phyloP scores from a whole-genome alignment of 2,329 filamentous ascomycete genomes.

The Paraphaeosphaeria minitans region DNA sequence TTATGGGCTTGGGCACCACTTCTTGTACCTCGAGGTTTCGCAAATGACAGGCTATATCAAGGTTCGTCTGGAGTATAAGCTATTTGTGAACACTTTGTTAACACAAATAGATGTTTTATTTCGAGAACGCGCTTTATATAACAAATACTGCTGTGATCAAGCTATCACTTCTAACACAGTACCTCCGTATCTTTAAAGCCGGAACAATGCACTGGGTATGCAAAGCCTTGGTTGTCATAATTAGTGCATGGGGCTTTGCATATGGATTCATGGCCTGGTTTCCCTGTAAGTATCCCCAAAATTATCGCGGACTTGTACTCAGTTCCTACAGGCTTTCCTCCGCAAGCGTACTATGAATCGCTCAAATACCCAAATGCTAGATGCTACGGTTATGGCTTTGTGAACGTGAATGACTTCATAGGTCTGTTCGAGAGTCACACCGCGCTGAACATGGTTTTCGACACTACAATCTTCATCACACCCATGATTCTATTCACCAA shows the following conservation, averaged over 20 bases:
- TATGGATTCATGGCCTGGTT: slow-evolving; percentile 41
- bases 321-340: slow-evolving; percentile 23
- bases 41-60: slow-evolving; percentile 21
- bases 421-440: slow-evolving; percentile 35
- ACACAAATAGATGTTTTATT: slow-evolving; percentile 32
- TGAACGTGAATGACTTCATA: slow-evolving; percentile 25
- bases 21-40: slow-evolving; percentile 29
- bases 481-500: slow-evolving; percentile 39
- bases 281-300: slow-evolving; percentile 20
- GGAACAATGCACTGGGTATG: slow-evolving; percentile 37
- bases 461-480: slow-evolving; percentile 37
- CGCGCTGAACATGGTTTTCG: slow-evolving; percentile 42
- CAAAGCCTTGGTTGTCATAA: slow-evolving; percentile 26
- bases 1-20: slow-evolving; percentile 41
- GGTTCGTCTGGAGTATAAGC: slow-evolving; percentile 17
- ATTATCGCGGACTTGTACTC: background rate
- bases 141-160: slow-evolving; percentile 42
- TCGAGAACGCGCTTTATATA: slow-evolving; percentile 37
- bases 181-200: slow-evolving; percentile 44
- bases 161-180: slow-evolving; percentile 43
- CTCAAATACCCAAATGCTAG: slow-evolving; percentile 19
- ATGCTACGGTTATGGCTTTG: slow-evolving; percentile 39
- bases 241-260: slow-evolving; percentile 37
- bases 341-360: slow-evolving; percentile 32
- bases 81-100: background rate